Conservation (phyloP, 805 yeast genomes). For the Starmerella potacharoeniae region DNA sequence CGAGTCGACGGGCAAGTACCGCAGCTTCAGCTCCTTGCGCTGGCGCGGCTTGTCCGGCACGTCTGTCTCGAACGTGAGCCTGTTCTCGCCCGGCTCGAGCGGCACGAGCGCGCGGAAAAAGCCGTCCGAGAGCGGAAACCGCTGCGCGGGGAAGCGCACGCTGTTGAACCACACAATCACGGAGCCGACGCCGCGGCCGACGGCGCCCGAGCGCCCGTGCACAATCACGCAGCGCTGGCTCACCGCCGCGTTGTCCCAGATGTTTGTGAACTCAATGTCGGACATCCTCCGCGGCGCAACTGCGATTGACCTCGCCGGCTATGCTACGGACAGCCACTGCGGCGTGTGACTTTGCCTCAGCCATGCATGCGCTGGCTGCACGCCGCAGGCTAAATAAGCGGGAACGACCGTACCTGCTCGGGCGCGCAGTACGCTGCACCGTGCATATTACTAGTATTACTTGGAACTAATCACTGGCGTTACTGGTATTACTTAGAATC, state of each 20-base stretch:
- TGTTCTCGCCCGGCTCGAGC: slow-evolving; percentile 58
- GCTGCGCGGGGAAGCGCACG: slow-evolving; percentile 51
- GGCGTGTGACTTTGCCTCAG: too few species aligned
- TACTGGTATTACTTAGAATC: too few species aligned
- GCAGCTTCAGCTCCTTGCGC: slow-evolving; percentile 29
- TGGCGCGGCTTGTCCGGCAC: slow-evolving; percentile 13
- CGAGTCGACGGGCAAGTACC: slow-evolving; percentile 45
- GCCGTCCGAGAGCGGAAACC: slow-evolving; percentile 56
- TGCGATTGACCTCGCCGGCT: background rate
- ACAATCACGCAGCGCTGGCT: slow-evolving; percentile 27
- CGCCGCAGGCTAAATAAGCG: too few species aligned
- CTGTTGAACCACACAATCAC: slow-evolving; percentile 36
- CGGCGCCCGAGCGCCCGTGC: slow-evolving; percentile 29
- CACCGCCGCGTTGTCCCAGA: slow-evolving; percentile 25
- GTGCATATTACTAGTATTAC: too few species aligned
- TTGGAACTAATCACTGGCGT: too few species aligned
- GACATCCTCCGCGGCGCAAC: slow-evolving; percentile 6
- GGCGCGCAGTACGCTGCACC: too few species aligned
- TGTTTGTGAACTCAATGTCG: slow-evolving; percentile 24
- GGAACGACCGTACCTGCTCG: too few species aligned
- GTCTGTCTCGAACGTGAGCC: slow-evolving; percentile 36
- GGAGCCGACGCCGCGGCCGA: slow-evolving; percentile 28
- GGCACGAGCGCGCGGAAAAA: slow-evolving; percentile 67
- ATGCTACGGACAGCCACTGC: too few species aligned
- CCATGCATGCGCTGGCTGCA: too few species aligned